Evolutionary conservation across 768 basidiomycete genomes (phyloP).

Genomic region (Candolleomyces eurysporus): DNA sequence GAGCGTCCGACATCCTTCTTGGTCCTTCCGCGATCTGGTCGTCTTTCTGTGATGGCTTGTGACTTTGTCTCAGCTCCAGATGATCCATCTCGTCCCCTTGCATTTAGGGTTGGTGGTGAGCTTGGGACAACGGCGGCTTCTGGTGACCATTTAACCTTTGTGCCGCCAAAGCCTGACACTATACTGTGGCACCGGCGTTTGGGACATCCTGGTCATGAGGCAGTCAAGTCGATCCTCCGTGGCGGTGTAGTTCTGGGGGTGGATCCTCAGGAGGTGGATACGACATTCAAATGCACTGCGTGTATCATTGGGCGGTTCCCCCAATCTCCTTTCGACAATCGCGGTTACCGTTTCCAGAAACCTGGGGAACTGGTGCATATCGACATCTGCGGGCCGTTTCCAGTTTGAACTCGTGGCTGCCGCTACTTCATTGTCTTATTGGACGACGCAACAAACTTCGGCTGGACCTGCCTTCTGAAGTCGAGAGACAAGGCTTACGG

Average conservation of each 20-base stretch:
- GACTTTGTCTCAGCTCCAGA: not conserved
- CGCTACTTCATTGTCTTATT: constrained; percentile 15
- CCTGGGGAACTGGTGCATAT: constrained; percentile 24
- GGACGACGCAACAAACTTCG: constrained; percentile 18
- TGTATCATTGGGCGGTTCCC: constrained; percentile 25
- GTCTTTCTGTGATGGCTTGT: not conserved
- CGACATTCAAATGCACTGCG: constrained; percentile 10
- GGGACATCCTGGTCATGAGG: constrained; percentile 21
- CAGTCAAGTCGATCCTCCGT: constrained; percentile 15
- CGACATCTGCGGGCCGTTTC: constrained; percentile 24
- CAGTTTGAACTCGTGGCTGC: not conserved
- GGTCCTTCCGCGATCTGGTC: not conserved
- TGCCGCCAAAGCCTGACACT: not conserved
- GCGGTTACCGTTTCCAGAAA: constrained; percentile 1
- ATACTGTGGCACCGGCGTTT: constrained; percentile 23
- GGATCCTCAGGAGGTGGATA: constrained; percentile 6
- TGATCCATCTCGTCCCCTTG: not conserved
- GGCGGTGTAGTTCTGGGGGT: constrained; percentile 15
- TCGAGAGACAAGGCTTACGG: constrained; percentile 7
- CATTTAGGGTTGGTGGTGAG: not conserved
- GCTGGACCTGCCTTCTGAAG: constrained; percentile 10
- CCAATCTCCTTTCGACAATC: constrained; percentile 5
- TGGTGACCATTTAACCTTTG: not conserved
- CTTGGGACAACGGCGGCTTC: not conserved
- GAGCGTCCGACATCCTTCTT: not conserved